phyloP scores from a whole-genome alignment of 1,284 basidiomycete species.

The Marasmius fiardii region DNA sequence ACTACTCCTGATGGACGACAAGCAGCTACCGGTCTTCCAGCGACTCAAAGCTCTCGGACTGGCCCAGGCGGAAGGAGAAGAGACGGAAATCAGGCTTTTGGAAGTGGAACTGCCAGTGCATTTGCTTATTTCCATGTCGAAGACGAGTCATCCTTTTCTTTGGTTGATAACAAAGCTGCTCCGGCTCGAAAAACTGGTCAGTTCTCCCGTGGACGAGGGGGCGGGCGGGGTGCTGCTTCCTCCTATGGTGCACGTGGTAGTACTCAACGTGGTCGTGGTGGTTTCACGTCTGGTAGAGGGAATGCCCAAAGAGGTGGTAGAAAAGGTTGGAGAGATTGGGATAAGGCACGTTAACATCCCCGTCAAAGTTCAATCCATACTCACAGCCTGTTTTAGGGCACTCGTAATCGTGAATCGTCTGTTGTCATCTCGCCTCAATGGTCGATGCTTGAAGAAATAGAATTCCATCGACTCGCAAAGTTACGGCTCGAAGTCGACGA shows the following conservation, averaged over 20 bases:
- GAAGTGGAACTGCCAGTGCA: constrained; percentile 85
- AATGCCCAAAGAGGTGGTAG: constrained; percentile 54
- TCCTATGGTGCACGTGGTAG: constrained; percentile 43
- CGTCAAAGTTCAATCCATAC: neutral
- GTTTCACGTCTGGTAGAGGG: constrained; percentile 31
- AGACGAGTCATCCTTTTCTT: constrained; percentile 96
- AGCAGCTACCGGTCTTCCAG: constrained; percentile 45
- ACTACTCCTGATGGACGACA: constrained; percentile 63
- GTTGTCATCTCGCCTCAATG: constrained; percentile 92
- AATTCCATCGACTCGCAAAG: constrained; percentile 92
- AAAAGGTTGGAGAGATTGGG: constrained; percentile 93
- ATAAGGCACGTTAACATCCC: constrained; percentile 60
- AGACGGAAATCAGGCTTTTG: constrained; percentile 69
- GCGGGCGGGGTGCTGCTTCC: constrained; percentile 38
- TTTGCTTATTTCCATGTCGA: constrained; percentile 99
- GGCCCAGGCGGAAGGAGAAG: constrained; percentile 53
- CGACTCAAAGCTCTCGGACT: constrained; percentile 46
- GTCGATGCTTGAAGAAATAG: constrained; percentile 95
- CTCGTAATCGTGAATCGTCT: constrained; percentile 90
- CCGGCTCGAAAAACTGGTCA: constrained; percentile 61
- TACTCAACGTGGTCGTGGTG: constrained; percentile 42
- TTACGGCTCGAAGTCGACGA: constrained; percentile 91
- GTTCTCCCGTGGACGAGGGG: constrained; percentile 58
- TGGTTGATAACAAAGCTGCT: constrained; percentile 86
- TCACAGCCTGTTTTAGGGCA: constrained; percentile 51